Conservation (phyloP, 495 filamentous ascomycete genomes). For the Alectoria sarmentosa region DNA sequence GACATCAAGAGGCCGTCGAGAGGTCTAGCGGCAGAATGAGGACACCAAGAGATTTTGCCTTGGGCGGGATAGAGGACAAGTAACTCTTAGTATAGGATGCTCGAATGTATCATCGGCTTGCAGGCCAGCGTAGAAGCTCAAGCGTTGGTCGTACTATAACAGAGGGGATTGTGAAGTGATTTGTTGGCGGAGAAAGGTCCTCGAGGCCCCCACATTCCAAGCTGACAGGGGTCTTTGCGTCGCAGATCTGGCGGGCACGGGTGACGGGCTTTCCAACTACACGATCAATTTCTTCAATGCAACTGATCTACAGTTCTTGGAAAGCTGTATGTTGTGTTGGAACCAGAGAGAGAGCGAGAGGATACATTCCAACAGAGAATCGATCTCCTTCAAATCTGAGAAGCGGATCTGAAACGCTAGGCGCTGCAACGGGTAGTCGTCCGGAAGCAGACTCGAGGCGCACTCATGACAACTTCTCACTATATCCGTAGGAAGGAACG, state of each 20-base stretch:
- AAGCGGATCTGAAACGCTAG: conserved; percentile 1
- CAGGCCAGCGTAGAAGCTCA: neutral
- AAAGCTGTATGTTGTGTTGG: neutral
- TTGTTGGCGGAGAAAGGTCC: neutral
- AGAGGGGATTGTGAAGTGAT: neutral
- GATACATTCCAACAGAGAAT: neutral
- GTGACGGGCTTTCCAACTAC: neutral
- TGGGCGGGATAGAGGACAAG: too few relatives aligned
- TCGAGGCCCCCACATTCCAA: conserved; percentile 1
- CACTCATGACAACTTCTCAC: neutral
- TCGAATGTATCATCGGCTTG: neutral
- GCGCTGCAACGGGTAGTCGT: neutral
- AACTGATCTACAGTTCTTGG: neutral
- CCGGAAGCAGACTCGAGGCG: neutral
- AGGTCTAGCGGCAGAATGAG: neutral
- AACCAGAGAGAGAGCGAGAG: neutral
- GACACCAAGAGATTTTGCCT: neutral
- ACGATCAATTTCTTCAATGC: neutral
- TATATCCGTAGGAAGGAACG: too few relatives aligned
- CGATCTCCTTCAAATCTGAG: neutral
- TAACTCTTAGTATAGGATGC: too few relatives aligned
- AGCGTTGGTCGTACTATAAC: neutral
- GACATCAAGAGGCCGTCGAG: neutral
- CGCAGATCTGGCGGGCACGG: conserved; percentile 1
- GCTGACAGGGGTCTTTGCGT: neutral